phyloP scores from a whole-genome alignment of 1,139 yeast species.

The Lodderomyces orthopsilosis region DNA sequence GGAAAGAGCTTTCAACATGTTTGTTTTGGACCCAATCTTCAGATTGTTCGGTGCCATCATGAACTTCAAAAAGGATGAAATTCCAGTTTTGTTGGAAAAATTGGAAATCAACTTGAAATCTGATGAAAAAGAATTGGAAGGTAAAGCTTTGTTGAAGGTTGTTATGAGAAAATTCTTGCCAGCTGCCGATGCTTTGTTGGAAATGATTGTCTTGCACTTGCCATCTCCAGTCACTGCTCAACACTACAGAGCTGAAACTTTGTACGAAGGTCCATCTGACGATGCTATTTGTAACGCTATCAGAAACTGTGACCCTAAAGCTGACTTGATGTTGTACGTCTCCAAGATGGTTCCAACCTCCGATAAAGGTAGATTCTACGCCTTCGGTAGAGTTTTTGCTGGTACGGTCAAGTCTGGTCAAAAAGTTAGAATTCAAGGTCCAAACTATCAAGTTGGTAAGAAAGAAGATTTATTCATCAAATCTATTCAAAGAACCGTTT shows the following conservation, averaged over 20 bases:
- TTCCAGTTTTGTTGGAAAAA: slow-evolving; percentile 83
- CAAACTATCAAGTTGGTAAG: slow-evolving; percentile 98
- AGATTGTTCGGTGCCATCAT: slow-evolving; percentile 57
- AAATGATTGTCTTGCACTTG: slow-evolving; percentile 97
- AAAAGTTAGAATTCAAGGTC: slow-evolving; percentile 99
- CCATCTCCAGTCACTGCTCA: slow-evolving; percentile 99
- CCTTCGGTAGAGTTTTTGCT: slow-evolving; percentile 99
- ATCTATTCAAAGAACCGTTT: slow-evolving; percentile 98
- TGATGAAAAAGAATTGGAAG: slow-evolving; percentile 96
- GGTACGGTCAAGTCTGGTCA: slow-evolving; percentile 99
- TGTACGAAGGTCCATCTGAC: slow-evolving; percentile 98
- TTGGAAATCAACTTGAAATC: slow-evolving; percentile 87
- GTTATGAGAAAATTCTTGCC: slow-evolving; percentile 99
- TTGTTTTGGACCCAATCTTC: slow-evolving; percentile 98
- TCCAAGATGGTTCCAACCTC: slow-evolving; percentile 99
- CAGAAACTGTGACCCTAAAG: slow-evolving; percentile 98
- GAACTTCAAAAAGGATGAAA: slow-evolving; percentile 82
- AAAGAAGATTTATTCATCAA: slow-evolving; percentile 96
- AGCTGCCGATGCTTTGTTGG: slow-evolving; percentile 99
- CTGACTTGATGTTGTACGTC: slow-evolving; percentile 98
- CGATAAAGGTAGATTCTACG: slow-evolving; percentile 99
- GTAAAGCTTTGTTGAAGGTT: slow-evolving; percentile 96
- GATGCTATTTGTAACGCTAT: slow-evolving; percentile 89
- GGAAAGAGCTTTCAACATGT: slow-evolving; percentile 99
- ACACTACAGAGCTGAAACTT: slow-evolving; percentile 97